Evolutionary conservation across 805 yeast genomes (phyloP), one percentile per base, ranked within the genome.

Genomic region (Saccharomycopsis amapae): DNA sequence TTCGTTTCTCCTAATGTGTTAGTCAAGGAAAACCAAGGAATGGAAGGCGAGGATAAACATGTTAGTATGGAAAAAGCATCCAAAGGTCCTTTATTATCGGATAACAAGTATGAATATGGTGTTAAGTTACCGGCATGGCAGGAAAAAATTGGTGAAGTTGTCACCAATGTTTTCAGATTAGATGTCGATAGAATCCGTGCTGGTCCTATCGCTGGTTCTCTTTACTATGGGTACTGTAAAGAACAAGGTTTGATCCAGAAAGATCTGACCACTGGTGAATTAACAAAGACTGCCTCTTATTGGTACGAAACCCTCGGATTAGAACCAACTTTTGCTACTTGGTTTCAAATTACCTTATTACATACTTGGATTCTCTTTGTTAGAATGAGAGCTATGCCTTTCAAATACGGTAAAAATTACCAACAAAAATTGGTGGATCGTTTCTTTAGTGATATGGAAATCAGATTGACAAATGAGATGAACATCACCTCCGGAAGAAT

Each of bases 331-430:
- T 89, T 90, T 59, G 78, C 90, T n/a, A 95, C 88, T 63, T 90
- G 96, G 96, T 90, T 82, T 62, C 97, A 90, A 65, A 83, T 93
- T 51, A 85, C 96, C 5, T 71, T 82, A 1, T 71, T 93, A 54
- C 98, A 93, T 63, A 79, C 85, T 49, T 93, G 99, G 99, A 80
- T 93, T 58, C 70, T 93, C 38, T 82, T 83, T 54, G 95, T 85
- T 15, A 80, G 98, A 60, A 89, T 93, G 96, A 79, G 99, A 62
- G 94, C 94, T 7, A 73, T 93, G 83, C 97, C 97, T 0, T 82
- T 81, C 61, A 82, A 86, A 57, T 80, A 85, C 60, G 94, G 96
- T 34, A 77, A 77, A 55, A 83, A 81, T 59, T 93, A 89, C 64
- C 96, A 93, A 63, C 96, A 89, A 64, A 87, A 87, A 60, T 65